A percentile compares a stretch with the other conserved stretches of the same genome.
Conservation (phyloP, 192 early-diverging fungal genomes). For the Podila epicladia region DNA sequence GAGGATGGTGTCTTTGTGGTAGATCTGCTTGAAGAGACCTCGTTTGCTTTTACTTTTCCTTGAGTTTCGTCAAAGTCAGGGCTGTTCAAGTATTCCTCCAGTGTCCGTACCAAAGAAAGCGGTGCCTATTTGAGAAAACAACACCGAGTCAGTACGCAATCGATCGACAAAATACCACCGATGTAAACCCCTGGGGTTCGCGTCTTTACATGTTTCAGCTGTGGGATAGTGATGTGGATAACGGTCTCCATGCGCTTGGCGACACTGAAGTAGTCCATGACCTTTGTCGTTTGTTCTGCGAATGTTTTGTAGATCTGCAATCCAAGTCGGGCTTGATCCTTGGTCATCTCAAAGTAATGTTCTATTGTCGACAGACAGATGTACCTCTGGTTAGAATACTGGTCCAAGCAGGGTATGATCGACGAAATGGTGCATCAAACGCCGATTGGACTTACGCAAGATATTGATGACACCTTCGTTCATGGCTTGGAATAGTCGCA, state of each 20-base stretch:
- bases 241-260: constrained; percentile 66
- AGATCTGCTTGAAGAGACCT: constrained; percentile 39
- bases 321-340: constrained; percentile 67
- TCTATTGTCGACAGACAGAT: constrained; percentile 44
- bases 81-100: constrained; percentile 74
- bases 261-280: constrained; percentile 74
- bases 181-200: neutral
- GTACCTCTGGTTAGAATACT: neutral
- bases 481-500: constrained; percentile 75
- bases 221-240: constrained; percentile 73
- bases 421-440: neutral
- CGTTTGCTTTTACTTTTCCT: constrained; percentile 18
- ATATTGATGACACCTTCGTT: constrained; percentile 85
- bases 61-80: constrained; percentile 78
- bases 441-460: constrained; percentile 58
- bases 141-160: neutral
- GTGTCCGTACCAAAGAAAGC: constrained; percentile 66
- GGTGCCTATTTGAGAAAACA: constrained; percentile 60
- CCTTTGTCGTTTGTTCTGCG: constrained; percentile 74
- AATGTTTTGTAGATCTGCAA: constrained; percentile 83
- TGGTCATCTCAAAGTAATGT: constrained; percentile 78
- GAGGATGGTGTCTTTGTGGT: constrained; percentile 18
- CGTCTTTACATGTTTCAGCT: constrained; percentile 74
- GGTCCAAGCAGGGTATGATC: neutral
- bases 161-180: neutral